Conservation (phyloP, 1,284 basidiomycete species). For the Exobasidium rhododendri region DNA sequence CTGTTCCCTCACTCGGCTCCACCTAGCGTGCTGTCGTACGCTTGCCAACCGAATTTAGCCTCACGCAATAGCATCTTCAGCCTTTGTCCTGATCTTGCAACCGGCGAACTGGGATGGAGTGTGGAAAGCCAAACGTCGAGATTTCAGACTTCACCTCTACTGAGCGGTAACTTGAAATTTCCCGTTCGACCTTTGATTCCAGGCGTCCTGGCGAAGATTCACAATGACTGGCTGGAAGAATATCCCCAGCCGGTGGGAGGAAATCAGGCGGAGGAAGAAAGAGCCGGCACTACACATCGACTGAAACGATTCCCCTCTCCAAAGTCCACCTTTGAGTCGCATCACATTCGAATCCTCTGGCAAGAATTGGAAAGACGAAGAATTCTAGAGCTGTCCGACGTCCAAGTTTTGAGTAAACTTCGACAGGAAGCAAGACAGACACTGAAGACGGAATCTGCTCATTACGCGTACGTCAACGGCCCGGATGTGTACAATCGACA, state of each 20-base stretch:
- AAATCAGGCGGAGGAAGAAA: background rate
- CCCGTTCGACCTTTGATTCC: slow-evolving; percentile 6
- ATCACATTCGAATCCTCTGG: slow-evolving; percentile 1
- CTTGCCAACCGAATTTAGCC: background rate
- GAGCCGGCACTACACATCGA: background rate
- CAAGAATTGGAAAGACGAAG: slow-evolving; percentile 11
- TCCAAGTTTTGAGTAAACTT: background rate
- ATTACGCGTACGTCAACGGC: background rate
- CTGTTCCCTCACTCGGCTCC: background rate
- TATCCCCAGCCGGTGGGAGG: background rate
- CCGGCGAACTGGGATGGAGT: background rate
- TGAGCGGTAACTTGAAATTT: background rate
- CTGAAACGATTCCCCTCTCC: background rate
- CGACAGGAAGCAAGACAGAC: background rate
- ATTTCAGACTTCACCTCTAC: background rate
- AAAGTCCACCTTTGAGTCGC: background rate
- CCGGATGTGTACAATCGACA: background rate
- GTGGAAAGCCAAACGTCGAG: background rate
- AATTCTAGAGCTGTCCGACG: background rate
- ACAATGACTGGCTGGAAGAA: slow-evolving; percentile 8
- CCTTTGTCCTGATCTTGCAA: background rate
- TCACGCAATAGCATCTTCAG: background rate
- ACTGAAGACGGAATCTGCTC: background rate
- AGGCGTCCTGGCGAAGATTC: slow-evolving; percentile 2
- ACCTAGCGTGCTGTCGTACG: background rate